These are phyloP conservation scores for Exophiala oligosperma DNA, from an alignment of 2,329 filamentous ascomycete genomes.

Conservation along the genomic window DNA sequence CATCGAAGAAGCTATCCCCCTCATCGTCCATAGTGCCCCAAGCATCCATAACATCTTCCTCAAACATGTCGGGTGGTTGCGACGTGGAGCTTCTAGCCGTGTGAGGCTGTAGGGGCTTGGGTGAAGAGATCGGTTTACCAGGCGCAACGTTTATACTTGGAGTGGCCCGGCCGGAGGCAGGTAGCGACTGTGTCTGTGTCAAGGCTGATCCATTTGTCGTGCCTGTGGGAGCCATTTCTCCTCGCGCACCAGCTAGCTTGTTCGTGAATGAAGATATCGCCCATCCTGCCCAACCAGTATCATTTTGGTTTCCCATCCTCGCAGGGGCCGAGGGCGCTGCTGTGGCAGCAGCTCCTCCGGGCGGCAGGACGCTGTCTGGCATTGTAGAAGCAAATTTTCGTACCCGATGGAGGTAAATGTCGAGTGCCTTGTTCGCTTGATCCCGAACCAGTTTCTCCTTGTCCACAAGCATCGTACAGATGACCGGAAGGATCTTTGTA, in stretches of 20 bases:
- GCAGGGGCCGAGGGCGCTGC: slow-evolving; percentile 40
- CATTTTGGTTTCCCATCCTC: slow-evolving; percentile 77
- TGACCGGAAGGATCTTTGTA: slow-evolving; percentile 73
- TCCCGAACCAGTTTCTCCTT: slow-evolving; percentile 94
- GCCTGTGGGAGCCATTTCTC: slow-evolving; percentile 71
- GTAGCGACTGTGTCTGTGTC: slow-evolving; percentile 50
- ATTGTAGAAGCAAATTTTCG: slow-evolving; percentile 75
- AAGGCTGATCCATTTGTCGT: slow-evolving; percentile 37
- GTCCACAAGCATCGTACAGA: slow-evolving; percentile 84
- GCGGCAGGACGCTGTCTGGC: slow-evolving; percentile 76
- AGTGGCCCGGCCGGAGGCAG: slow-evolving; percentile 40
- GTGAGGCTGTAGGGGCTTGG: slow-evolving; percentile 1
- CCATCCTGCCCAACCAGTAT: slow-evolving; percentile 86
- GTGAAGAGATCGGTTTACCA: slow-evolving; percentile 12
- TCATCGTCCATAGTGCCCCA: slow-evolving; percentile 71
- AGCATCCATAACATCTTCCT: slow-evolving; percentile 66
- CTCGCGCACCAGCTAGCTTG: slow-evolving; percentile 79
- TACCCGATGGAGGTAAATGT: slow-evolving; percentile 79
- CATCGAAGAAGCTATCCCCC: slow-evolving; percentile 49
- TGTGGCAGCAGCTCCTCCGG: slow-evolving; percentile 55
- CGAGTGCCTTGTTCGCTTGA: slow-evolving; percentile 85
- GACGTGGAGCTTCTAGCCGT: slow-evolving; percentile 17
- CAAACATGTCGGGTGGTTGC: slow-evolving; percentile 44
- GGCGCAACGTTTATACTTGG: slow-evolving; percentile 27
- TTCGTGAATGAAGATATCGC: slow-evolving; percentile 98